Conservation (phyloP, 768 basidiomycete genomes). For the Naganishia kalamii region DNA sequence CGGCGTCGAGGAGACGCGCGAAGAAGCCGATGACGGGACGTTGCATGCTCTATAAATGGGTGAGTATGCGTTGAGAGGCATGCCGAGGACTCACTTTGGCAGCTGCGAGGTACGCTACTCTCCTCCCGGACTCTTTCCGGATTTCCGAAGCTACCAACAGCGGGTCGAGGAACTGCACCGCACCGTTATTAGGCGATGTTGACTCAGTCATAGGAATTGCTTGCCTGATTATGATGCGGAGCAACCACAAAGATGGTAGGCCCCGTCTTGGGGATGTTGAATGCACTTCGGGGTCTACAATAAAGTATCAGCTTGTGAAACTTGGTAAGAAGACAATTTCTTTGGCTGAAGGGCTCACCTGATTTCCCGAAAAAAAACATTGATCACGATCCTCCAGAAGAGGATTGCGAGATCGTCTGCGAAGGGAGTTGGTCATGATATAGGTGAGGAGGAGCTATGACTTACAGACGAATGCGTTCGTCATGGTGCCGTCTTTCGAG, state of each 20-base stretch:
- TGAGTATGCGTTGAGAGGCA: background rate
- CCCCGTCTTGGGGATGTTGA: slow-evolving; percentile 83
- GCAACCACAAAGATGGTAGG: slow-evolving; percentile 89
- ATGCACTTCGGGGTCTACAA: slow-evolving; percentile 73
- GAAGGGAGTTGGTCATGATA: background rate
- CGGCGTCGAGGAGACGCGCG: slow-evolving; percentile 74
- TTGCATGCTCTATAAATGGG: slow-evolving; percentile 59
- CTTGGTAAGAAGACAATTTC: background rate
- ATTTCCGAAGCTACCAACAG: slow-evolving; percentile 77
- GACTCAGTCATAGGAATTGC: too few species aligned
- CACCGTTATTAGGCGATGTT: background rate
- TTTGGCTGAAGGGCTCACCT: slow-evolving; percentile 35
- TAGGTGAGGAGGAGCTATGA: background rate
- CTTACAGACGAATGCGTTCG: slow-evolving; percentile 18
- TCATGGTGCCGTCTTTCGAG: background rate
- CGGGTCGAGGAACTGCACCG: slow-evolving; percentile 77
- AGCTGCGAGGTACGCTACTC: slow-evolving; percentile 79
- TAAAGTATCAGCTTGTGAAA: background rate
- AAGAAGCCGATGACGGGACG: slow-evolving; percentile 72
- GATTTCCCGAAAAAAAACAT: slow-evolving; percentile 94
- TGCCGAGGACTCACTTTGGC: slow-evolving; percentile 53
- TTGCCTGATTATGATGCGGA: slow-evolving; percentile 83
- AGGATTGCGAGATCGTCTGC: slow-evolving; percentile 68
- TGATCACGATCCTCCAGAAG: slow-evolving; percentile 76
- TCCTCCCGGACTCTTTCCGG: slow-evolving; percentile 70